Conservation (phyloP, 2,329 filamentous ascomycete genomes). For the Fusarium sp. region DNA sequence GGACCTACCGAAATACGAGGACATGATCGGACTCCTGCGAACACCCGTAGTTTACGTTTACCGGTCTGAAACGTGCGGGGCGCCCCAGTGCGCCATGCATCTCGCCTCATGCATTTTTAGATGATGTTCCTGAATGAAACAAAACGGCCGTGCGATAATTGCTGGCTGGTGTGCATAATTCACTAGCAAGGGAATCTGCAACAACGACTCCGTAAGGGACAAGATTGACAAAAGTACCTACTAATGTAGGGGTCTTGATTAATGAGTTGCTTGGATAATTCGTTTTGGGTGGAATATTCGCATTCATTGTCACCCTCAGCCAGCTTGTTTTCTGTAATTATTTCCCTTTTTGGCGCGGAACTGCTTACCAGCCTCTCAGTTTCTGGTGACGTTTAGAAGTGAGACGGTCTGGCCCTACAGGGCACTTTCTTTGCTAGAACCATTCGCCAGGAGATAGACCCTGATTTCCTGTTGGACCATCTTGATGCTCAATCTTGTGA, state of each 20-base stretch:
- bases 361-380: slow-evolving; percentile 31
- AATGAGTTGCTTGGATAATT: slow-evolving; percentile 9
- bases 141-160: not conserved
- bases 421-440: slow-evolving; percentile 10
- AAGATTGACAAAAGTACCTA: not conserved
- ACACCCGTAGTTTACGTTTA: slow-evolving; percentile 12
- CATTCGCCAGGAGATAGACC: not conserved
- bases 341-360: slow-evolving; percentile 26
- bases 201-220: not conserved
- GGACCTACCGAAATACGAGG: slow-evolving; percentile 21
- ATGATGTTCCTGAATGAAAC: slow-evolving; percentile 32
- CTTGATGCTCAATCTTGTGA: not conserved
- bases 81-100: slow-evolving; percentile 29
- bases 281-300: slow-evolving; percentile 6
- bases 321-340: slow-evolving; percentile 29
- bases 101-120: slow-evolving; percentile 5
- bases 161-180: slow-evolving; percentile 3
- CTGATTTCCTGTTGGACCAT: slow-evolving; percentile 16
- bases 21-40: not conserved
- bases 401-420: slow-evolving; percentile 14
- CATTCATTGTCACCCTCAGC: slow-evolving; percentile 23
- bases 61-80: slow-evolving; percentile 27
- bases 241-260: not conserved
- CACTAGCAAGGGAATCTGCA: slow-evolving; percentile 24
- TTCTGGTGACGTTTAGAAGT: slow-evolving; percentile 28